Conservation (phyloP, 2,329 filamentous ascomycete genomes). For the Arthrobotrys sphaeroides region DNA sequence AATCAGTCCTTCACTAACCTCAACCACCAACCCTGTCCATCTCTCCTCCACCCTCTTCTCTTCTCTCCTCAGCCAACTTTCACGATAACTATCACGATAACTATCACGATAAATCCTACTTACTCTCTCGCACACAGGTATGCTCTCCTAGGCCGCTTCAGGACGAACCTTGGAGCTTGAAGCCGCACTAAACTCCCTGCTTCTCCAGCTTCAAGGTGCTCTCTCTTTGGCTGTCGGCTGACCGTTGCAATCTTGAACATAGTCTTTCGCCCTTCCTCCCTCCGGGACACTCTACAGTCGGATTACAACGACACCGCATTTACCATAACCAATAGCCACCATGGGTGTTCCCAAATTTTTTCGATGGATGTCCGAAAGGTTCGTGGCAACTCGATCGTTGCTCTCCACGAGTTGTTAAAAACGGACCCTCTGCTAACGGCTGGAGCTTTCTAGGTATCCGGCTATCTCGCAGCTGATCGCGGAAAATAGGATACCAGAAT, state of each 20-base stretch:
- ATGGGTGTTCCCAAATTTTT: slow-evolving; percentile 92
- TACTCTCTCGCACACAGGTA: slow-evolving; percentile 32
- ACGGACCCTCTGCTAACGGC: background rate
- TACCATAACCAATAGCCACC: slow-evolving; percentile 58
- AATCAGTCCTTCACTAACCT: slow-evolving; percentile 3
- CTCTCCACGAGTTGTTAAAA: background rate
- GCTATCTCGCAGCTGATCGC: slow-evolving; percentile 98
- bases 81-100: slow-evolving; percentile 41
- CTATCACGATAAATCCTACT: too few relatives aligned
- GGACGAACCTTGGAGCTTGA: background rate
- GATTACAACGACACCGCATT: slow-evolving; percentile 27
- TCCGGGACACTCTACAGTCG: slow-evolving; percentile 21
- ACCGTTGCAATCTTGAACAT: slow-evolving; percentile 50
- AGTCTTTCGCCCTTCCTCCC: slow-evolving; percentile 9
- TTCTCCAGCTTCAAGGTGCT: background rate
- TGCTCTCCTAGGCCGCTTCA: background rate
- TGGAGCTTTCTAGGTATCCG: slow-evolving; percentile 70
- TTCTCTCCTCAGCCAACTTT: slow-evolving; percentile 39
- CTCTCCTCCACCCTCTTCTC: slow-evolving; percentile 20
- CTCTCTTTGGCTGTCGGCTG: slow-evolving; percentile 31
- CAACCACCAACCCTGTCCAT: background rate
- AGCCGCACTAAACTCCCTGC: background rate
- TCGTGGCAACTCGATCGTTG: background rate
- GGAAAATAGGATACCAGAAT: slow-evolving; percentile 98
- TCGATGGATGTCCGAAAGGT: slow-evolving; percentile 96